Conservation (phyloP, 2,329 filamentous ascomycete species). For the Elsinoe arachidis region DNA sequence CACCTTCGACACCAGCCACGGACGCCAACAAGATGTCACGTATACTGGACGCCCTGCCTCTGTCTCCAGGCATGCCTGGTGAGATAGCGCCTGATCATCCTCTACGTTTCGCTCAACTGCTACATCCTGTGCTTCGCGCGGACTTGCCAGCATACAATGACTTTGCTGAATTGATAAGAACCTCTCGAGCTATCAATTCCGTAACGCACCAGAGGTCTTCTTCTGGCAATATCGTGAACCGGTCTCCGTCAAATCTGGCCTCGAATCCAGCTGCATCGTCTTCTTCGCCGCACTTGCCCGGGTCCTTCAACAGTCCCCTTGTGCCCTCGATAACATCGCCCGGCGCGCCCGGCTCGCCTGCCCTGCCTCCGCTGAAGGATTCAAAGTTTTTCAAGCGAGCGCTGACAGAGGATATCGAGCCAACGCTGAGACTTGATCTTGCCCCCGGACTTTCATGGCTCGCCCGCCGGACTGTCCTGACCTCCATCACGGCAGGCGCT, state of each 20-base stretch:
- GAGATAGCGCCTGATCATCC: slow-evolving; percentile 54
- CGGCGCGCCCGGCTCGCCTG: slow-evolving; percentile 22
- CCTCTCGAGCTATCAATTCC: slow-evolving; percentile 50
- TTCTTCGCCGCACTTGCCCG: slow-evolving; percentile 34
- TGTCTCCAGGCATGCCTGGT: slow-evolving; percentile 42
- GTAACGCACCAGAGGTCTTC: slow-evolving; percentile 53
- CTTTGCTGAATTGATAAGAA: slow-evolving; percentile 66
- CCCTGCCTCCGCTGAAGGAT: slow-evolving; percentile 65
- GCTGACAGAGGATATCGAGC: slow-evolving; percentile 85
- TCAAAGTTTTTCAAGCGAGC: slow-evolving; percentile 90
- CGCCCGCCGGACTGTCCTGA: slow-evolving; percentile 73
- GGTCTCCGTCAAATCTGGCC: slow-evolving; percentile 26
- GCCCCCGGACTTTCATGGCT: slow-evolving; percentile 92
- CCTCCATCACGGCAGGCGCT: slow-evolving; percentile 72
- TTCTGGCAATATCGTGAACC: slow-evolving; percentile 45
- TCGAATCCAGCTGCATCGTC: slow-evolving; percentile 20
- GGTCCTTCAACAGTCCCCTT: slow-evolving; percentile 32
- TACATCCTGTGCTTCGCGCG: slow-evolving; percentile 73
- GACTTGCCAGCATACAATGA: slow-evolving; percentile 78
- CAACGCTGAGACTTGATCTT: slow-evolving; percentile 78
- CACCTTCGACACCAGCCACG: slow-evolving; percentile 72
- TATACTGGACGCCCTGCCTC: slow-evolving; percentile 52
- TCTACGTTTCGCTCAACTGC: slow-evolving; percentile 69
- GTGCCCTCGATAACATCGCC: slow-evolving; percentile 27
- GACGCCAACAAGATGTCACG: slow-evolving; percentile 48